Base-by-base conservation (phyloP, 345 rosid species). In the Euphorbia peplus region DNA sequence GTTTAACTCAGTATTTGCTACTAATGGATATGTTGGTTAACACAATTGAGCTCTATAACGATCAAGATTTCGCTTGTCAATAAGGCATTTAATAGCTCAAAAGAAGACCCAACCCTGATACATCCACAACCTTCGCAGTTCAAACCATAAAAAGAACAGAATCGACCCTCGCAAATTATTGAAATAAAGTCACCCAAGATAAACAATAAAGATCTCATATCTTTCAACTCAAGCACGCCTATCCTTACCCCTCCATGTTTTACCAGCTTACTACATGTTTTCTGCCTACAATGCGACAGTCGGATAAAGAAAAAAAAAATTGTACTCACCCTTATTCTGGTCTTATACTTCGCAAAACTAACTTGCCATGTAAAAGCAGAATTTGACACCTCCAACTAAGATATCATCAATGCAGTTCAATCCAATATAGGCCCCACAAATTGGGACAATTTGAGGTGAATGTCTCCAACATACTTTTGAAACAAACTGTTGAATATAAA, bases 361-460 rank as follows among this genome's bases (percentile, higher is more conserved):
- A 39, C 42, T 39, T 39, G 9, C 4, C 6, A 39, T 39, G 18
- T 18, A 44, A 44, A 44, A 44, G 15, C 15, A 13, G 12, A 44
- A 44, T 44, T 44, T 44, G 50, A 13, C 47, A 42, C 11, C 15
- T 8, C 47, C 15, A 42, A 8, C 47, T 42, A 42, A 42, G 37
- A 32, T 32, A 32, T 32, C 37, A 32, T 6, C 15, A 42, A 42
- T 13, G 47, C 11, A 18, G 12, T 44, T 44, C 15, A 44, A 44
- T 44, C 18, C 16, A 16, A 44, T 39, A 39, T 54, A 12, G 25
- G 60, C 47, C 35, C 29, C 35, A 32, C 30, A 21, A 29, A 21
- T 56, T 68, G 54, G 55, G 39, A 55, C 24, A 28, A 56, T 68
- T 56, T 30, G 28, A 68, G 41, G 53, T 19, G 22, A 32, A 57